Base-by-base conservation (phyloP, 208 protist species). In the Trypanosomatidae sp. region DNA sequence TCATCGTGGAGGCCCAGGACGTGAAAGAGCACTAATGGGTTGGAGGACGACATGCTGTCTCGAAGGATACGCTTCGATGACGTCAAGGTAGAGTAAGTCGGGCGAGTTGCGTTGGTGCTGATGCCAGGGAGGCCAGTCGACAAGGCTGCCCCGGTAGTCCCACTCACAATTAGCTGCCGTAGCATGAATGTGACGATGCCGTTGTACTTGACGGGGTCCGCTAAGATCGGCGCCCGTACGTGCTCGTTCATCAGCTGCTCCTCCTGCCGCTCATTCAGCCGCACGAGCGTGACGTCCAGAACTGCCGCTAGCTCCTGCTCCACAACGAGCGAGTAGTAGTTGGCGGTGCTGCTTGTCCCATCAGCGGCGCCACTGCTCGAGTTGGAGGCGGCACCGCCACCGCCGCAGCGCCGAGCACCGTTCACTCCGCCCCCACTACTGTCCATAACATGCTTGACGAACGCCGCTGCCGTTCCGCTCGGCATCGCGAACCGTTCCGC, bases 1-100 rank as follows among this genome's bases (percentile, higher is more conserved):
- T 94, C 86, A 70, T 94, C 90, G 73, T 89, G 87, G 33, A 94
- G 75, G 2, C 90, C 90, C 4, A 94, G 75, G 2, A 92, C 67
- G 71, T 94, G 84, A 53, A 91, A 94, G 41, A 90, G 80, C 17
- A 81, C 59, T 25, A 81, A 86, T 1, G 86, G 78, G 55, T 89
- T 94, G 17, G 77, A 70, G 41, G 76, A 15, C 62, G 74, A 76
- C 58, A 81, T 75, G 69, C 39, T 70, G 66, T 92, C 88, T 22
- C 77, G 82, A 39, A 89, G 65, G 5, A 76, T 76, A 41, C 73
- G 66, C 44, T 73, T 80, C 25, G 69, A 52, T n/a, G 43, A 30
- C 28, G 70, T 62, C 0, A 71, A 50, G 17, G 73, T 46, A 17
- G 46, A 25, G 28, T 44, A 50, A 17, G 68, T 22, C 2, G 73